A percentile compares a stretch with the other conserved stretches of the same genome.
phyloP scores from a whole-genome alignment of 108 stramenopile species.

The Skeletonema costatum region DNA sequence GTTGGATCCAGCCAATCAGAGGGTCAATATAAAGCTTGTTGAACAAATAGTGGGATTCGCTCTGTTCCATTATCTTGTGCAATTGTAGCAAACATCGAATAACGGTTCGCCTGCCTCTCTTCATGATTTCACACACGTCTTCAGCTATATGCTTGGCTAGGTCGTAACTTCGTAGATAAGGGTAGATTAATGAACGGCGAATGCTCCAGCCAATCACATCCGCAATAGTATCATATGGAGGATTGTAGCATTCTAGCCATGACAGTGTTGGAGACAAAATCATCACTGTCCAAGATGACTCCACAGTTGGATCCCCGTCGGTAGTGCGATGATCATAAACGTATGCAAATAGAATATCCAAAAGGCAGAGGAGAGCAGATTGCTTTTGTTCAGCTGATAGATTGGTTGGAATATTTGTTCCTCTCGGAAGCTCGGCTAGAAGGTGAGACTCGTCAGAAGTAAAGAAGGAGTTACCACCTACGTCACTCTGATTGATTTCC shows the following conservation, averaged over 20 bases:
- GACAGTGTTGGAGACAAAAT: conserved; percentile 77
- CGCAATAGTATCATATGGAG: conserved; percentile 35
- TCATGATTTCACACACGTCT: conserved; percentile 66
- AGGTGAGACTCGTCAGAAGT: conserved; percentile 66
- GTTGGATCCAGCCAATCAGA: conserved; percentile 78
- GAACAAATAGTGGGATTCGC: conserved; percentile 89
- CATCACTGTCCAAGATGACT: conserved; percentile 92
- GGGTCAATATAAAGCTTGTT: conserved; percentile 85
- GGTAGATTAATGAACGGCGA: conserved; percentile 85
- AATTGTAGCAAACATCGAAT: conserved; percentile 82
- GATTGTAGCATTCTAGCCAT: conserved; percentile 77
- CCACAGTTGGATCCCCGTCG: conserved; percentile 88
- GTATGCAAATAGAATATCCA: conserved; percentile 89
- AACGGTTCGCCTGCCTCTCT: conserved; percentile 52
- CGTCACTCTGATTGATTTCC: not conserved
- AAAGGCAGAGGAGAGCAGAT: conserved; percentile 51
- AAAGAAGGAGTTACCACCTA: conserved; percentile 33
- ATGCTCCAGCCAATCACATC: conserved; percentile 52
- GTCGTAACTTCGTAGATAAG: conserved; percentile 82
- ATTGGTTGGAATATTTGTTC: conserved; percentile 4
- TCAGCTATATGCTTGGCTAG: conserved; percentile 41
- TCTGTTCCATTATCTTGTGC: conserved; percentile 78
- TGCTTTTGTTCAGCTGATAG: conserved; percentile 26
- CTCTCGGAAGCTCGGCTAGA: conserved; percentile 63
- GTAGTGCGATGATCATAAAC: conserved; percentile 92